These are phyloP conservation scores for Huntiella abstrusa DNA, from an alignment of 2,329 filamentous ascomycete genomes.

Conservation along the genomic window DNA sequence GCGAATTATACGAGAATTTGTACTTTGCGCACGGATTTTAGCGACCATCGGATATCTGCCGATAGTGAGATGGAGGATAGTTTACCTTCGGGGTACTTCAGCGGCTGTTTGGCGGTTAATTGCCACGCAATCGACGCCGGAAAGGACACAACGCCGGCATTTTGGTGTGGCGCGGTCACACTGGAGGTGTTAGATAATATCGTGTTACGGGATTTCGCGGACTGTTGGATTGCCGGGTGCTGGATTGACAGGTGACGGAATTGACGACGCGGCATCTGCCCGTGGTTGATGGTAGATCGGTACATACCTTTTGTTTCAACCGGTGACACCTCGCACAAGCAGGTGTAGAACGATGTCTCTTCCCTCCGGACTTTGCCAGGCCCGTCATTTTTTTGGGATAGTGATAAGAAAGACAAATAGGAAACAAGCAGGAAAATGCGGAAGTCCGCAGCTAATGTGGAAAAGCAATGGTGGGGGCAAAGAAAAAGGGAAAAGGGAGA, in stretches of 20 bases:
- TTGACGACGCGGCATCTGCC: too few relatives aligned
- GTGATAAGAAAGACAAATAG: too few relatives aligned
- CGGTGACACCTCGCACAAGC: slow-evolving; percentile 12
- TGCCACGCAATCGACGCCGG: slow-evolving; percentile 11
- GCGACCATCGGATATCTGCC: too few relatives aligned
- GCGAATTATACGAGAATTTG: too few relatives aligned
- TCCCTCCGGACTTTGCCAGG: neutral
- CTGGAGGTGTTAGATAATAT: neutral
- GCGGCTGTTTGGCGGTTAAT: slow-evolving; percentile 11
- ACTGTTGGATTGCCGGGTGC: neutral
- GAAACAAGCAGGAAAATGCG: too few relatives aligned
- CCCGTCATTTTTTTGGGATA: too few relatives aligned
- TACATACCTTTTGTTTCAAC: slow-evolving; percentile 10
- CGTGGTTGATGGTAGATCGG: too few relatives aligned
- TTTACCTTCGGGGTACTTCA: slow-evolving; percentile 12
- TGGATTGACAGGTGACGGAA: too few relatives aligned
- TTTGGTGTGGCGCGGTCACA: slow-evolving; percentile 12
- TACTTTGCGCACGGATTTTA: too few relatives aligned
- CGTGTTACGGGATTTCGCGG: neutral
- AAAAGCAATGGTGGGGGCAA: too few relatives aligned
- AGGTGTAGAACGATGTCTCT: slow-evolving; percentile 7
- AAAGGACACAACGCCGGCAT: slow-evolving; percentile 11
- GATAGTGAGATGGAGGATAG: neutral
- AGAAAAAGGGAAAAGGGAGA: too few relatives aligned
- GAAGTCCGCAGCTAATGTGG: too few relatives aligned